Conservation (phyloP, 2,329 filamentous ascomycete species). For the Cercospora janseana region DNA sequence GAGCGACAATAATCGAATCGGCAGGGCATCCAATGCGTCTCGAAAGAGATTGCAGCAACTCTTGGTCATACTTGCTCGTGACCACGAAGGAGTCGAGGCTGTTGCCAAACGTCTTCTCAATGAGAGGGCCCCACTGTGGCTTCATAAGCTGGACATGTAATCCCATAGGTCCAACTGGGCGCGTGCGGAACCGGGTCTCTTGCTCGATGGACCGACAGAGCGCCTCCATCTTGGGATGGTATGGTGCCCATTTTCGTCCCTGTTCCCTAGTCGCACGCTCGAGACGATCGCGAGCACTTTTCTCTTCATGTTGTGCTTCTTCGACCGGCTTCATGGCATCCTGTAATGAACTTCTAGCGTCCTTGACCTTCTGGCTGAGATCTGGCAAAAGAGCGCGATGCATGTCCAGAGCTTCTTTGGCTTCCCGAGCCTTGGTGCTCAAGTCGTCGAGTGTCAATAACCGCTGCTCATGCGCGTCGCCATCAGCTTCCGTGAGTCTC, state of each 20-base stretch:
- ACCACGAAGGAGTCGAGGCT: conserved; percentile 77
- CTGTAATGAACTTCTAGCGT: conserved; percentile 38
- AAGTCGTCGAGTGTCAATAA: conserved; percentile 51
- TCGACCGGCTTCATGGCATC: conserved; percentile 33
- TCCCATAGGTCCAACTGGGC: conserved; percentile 82
- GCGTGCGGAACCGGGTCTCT: conserved; percentile 66
- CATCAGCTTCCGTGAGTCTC: conserved; percentile 62
- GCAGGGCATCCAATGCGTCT: conserved; percentile 52
- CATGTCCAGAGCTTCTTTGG: conserved; percentile 42
- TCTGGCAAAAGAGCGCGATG: conserved; percentile 41
- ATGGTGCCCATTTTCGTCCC: conserved; percentile 62
- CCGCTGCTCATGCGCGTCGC: conserved; percentile 65
- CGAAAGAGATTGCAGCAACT: conserved; percentile 53
- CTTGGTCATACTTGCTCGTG: conserved; percentile 70
- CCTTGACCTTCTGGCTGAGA: conserved; percentile 39
- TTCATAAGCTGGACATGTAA: conserved; percentile 72
- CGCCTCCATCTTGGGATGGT: conserved; percentile 59
- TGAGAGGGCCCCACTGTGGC: conserved; percentile 75
- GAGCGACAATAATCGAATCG: conserved; percentile 65
- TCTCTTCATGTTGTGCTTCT: conserved; percentile 18
- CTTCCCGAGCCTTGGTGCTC: conserved; percentile 50
- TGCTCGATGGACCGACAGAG: conserved; percentile 67
- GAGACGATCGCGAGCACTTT: neutral
- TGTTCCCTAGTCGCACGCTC: conserved; percentile 45
- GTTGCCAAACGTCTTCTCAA: conserved; percentile 74